A percentile compares a stretch with the other conserved stretches of the same genome.
phyloP scores from a whole-genome alignment of 129 eudicot species.

The Logfia minima region DNA sequence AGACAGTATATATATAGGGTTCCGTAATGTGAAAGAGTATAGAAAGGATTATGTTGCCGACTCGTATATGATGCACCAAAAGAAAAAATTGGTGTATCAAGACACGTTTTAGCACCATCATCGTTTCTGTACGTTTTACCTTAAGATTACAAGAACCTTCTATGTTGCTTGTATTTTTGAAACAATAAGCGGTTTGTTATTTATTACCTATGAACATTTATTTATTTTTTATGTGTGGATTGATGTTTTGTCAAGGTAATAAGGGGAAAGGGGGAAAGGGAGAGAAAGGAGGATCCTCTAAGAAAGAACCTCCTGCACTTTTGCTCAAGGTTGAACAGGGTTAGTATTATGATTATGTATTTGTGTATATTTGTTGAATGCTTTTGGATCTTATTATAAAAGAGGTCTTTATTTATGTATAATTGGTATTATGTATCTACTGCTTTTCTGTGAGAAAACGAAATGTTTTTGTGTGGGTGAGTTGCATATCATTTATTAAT shows the following conservation, averaged over 20 bases:
- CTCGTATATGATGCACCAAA: constrained; percentile 37
- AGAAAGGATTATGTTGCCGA: neutral
- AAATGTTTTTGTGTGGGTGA: neutral
- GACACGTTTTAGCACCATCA: neutral
- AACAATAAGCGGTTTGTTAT: neutral
- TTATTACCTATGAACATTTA: neutral
- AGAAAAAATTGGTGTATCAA: constrained; percentile 46
- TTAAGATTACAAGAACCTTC: neutral
- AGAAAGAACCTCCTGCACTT: constrained; percentile 49
- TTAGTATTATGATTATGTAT: constrained; percentile 28
- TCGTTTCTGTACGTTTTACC: neutral
- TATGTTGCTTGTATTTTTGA: neutral
- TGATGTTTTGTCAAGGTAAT: constrained; percentile 30
- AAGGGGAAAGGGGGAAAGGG: constrained; percentile 63
- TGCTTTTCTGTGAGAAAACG: neutral
- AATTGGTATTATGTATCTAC: neutral
- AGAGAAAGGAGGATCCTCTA: constrained; percentile 50
- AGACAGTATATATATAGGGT: neutral
- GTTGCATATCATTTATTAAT: constrained; percentile 11
- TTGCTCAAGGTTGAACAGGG: constrained; percentile 70
- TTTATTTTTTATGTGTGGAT: constrained; percentile 9
- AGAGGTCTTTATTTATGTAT: neutral
- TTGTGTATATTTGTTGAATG: neutral
- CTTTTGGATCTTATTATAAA: neutral
- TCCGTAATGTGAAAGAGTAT: neutral